Conservation (phyloP, 75 land plant genomes). For the Cupressus sempervirens region DNA sequence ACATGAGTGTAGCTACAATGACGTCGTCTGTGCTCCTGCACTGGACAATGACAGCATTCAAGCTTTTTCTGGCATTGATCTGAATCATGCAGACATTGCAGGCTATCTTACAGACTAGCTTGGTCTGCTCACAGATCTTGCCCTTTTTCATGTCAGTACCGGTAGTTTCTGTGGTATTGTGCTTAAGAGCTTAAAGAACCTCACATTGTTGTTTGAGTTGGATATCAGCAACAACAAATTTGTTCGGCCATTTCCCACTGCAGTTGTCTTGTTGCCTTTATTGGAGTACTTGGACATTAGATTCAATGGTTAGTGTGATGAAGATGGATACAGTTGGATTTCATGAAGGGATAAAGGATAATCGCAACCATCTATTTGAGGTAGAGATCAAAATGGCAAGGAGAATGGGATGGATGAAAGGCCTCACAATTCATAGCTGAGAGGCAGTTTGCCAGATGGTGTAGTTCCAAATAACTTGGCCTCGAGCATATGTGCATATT, state of each 20-base stretch:
- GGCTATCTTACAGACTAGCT: slow-evolving; percentile 40
- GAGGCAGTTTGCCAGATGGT: no score
- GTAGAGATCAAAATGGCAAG: no score
- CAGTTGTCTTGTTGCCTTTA: slow-evolving; percentile 39
- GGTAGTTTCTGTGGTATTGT: slow-evolving; percentile 40
- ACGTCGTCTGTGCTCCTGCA: slow-evolving; percentile 47
- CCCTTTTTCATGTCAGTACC: slow-evolving; percentile 43
- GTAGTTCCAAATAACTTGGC: no score
- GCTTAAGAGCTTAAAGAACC: slow-evolving; percentile 23
- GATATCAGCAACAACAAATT: slow-evolving; percentile 76
- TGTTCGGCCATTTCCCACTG: slow-evolving; percentile 54
- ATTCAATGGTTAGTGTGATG: slow-evolving; percentile 25
- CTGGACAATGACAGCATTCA: slow-evolving; percentile 16
- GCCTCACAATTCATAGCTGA: no score
- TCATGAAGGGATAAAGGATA: no score
- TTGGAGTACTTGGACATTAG: slow-evolving; percentile 49
- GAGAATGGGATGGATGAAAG: no score
- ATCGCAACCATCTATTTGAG: no score
- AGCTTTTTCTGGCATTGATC: slow-evolving; percentile 41
- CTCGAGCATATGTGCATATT: no score
- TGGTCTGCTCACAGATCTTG: slow-evolving; percentile 34
- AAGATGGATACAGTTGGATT: no score
- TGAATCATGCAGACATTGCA: slow-evolving; percentile 36
- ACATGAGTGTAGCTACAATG: slow-evolving; percentile 45
- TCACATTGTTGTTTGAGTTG: slow-evolving; percentile 40